phyloP scores from a whole-genome alignment of 495 filamentous ascomycete species.

The Neurospora discreta region DNA sequence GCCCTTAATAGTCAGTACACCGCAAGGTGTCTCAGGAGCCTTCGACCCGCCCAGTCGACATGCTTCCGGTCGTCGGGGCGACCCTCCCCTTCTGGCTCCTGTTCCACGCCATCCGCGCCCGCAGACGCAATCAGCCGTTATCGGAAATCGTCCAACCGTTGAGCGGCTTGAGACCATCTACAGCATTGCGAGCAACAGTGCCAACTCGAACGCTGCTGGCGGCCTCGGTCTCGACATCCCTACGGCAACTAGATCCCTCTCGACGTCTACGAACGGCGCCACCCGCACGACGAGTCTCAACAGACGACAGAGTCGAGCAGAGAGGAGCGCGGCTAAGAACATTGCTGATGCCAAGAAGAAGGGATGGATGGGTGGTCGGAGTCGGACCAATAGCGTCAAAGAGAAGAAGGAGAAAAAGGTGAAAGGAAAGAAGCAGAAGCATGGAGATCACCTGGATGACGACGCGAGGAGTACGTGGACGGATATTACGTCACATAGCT shows the following conservation, averaged over 20 bases:
- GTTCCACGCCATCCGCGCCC: conserved; percentile 32
- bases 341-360: conserved; percentile 42
- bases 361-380: conserved; percentile 38
- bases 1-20: conserved; percentile 39
- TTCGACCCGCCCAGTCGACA: conserved; percentile 28
- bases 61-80: conserved; percentile 13
- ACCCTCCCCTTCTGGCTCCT: conserved; percentile 30
- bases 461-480: conserved; percentile 36
- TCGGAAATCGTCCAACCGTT: conserved; percentile 30
- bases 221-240: background rate
- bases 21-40: conserved; percentile 31
- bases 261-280: conserved; percentile 14
- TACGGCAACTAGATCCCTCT: conserved; percentile 11
- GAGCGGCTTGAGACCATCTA: conserved; percentile 77
- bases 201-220: conserved; percentile 56
- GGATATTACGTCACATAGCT: conserved; percentile 28
- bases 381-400: conserved; percentile 21
- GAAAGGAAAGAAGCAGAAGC: conserved; percentile 13
- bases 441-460: conserved; percentile 18
- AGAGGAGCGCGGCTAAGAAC: conserved; percentile 43
- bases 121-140: conserved; percentile 22
- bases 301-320: conserved; percentile 38
- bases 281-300: conserved; percentile 25
- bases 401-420: conserved; percentile 9
- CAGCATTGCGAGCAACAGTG: conserved; percentile 58